Conservation (phyloP, 768 basidiomycete genomes). For the Sporobolomyces roseus region DNA sequence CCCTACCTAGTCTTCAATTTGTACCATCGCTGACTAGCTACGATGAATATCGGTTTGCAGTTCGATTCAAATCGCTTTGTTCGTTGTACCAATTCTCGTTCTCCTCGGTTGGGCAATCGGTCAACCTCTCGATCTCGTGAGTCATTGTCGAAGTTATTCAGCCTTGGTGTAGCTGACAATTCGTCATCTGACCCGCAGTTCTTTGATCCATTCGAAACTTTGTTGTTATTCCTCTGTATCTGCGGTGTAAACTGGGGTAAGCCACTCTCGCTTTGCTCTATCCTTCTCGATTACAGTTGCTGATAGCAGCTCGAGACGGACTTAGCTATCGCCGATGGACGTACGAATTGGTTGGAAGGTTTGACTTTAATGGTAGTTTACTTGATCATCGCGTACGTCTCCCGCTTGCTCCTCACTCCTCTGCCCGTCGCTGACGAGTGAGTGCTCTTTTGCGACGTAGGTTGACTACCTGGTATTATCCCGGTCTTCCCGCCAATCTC, state of each 20-base stretch:
- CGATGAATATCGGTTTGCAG: constrained; percentile 7
- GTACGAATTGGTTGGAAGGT: constrained; percentile 81
- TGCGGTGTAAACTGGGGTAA: constrained; percentile 69
- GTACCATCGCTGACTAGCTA: neutral
- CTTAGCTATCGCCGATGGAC: constrained; percentile 70
- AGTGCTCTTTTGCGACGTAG: neutral
- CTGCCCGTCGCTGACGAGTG: neutral
- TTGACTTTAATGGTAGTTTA: constrained; percentile 49
- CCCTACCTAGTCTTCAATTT: constrained; percentile 55
- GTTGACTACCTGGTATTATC: constrained; percentile 15
- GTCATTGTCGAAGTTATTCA: neutral
- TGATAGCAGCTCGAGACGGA: neutral
- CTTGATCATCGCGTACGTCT: constrained; percentile 58
- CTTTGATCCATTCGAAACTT: constrained; percentile 84
- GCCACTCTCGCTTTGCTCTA: neutral
- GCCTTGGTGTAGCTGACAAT: neutral
- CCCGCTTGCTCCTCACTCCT: neutral
- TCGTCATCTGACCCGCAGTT: constrained; percentile 47
- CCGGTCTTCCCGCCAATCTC: constrained; percentile 2
- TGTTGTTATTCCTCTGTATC: constrained; percentile 56
- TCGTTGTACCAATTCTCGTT: constrained; percentile 65
- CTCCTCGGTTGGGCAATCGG: constrained; percentile 74
- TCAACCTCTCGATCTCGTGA: constrained; percentile 54
- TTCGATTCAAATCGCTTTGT: constrained; percentile 70
- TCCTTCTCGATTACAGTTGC: neutral